Conservation (phyloP, 2,329 filamentous ascomycete species). For the Aureobasidium sp. region DNA sequence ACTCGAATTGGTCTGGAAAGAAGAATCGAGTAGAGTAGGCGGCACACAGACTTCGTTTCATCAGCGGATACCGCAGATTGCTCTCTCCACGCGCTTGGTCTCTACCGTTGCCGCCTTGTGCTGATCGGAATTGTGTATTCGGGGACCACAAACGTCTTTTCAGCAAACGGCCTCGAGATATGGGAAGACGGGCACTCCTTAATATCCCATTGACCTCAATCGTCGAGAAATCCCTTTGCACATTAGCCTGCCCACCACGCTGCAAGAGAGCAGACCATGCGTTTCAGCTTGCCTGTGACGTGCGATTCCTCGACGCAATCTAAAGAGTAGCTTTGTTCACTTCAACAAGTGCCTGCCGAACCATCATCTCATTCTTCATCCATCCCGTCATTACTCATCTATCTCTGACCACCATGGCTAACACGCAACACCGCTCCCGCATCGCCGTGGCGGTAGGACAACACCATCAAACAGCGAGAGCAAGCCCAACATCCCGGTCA, state of each 20-base stretch:
- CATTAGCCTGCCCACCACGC: constrained; percentile 5
- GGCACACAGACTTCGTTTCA: background rate
- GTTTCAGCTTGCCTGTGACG: constrained; percentile 1
- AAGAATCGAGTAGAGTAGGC: background rate
- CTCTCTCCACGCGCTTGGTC: background rate
- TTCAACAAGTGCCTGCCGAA: background rate
- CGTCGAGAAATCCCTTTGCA: background rate
- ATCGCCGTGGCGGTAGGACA: background rate
- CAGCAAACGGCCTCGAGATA: background rate
- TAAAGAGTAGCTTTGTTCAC: background rate
- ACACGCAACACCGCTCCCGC: background rate
- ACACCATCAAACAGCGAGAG: background rate
- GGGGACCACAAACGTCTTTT: background rate
- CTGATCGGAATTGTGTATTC: constrained; percentile 5
- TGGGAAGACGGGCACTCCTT: background rate
- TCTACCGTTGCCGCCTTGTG: background rate
- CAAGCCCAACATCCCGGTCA: background rate
- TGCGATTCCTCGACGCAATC: background rate
- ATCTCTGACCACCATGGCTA: background rate
- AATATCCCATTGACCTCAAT: background rate
- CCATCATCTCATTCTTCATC: background rate
- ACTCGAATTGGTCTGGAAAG: background rate
- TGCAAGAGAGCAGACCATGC: background rate
- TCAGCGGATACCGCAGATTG: background rate
- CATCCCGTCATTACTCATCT: background rate